Conservation (phyloP, 495 filamentous ascomycete genomes). For the Daldinia grandis region DNA sequence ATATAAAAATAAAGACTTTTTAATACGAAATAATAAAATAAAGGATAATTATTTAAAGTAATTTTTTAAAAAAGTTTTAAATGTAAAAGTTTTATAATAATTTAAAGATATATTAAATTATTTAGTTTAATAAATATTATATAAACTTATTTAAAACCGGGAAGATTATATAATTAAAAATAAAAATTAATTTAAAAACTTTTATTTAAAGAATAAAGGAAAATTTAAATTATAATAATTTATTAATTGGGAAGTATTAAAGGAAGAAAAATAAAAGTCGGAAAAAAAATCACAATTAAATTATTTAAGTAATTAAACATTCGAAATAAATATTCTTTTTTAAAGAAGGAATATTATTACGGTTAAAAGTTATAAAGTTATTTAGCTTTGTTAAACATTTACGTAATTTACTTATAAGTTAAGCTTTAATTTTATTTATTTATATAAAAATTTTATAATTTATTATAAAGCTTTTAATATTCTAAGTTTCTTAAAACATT, state of each 20-base stretch:
- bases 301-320: background rate
- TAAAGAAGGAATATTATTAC: background rate
- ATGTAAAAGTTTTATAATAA: background rate
- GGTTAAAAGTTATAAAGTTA: too few species aligned
- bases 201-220: background rate
- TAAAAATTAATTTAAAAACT: background rate
- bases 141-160: background rate
- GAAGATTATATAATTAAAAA: background rate
- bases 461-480: too few species aligned
- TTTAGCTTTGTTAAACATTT: too few species aligned
- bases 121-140: background rate
- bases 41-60: background rate
- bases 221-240: background rate
- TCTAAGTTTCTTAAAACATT: too few species aligned
- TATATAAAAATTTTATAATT: too few species aligned
- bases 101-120: background rate
- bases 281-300: background rate
- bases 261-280: background rate
- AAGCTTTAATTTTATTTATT: too few species aligned
- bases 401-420: too few species aligned
- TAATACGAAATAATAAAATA: background rate
- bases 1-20: background rate
- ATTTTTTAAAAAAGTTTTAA: background rate
- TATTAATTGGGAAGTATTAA: background rate
- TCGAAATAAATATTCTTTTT: background rate